Evolutionary conservation across 2,329 filamentous ascomycete genomes (phyloP), one percentile per base, ranked within the genome.

Genomic region (Aureobasidium sp.): DNA sequence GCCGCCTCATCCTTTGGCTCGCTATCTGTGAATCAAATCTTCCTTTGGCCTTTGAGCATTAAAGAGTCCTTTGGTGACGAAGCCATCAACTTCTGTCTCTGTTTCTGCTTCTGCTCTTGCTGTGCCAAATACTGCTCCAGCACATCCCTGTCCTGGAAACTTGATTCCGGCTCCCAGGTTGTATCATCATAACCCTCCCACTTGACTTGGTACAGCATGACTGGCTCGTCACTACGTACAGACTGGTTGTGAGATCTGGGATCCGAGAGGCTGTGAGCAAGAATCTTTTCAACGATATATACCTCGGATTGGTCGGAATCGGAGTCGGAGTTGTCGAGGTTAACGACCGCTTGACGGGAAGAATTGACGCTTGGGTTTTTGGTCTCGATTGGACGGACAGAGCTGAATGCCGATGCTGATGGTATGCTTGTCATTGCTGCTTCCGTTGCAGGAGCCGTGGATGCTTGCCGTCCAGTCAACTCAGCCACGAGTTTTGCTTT

Each of bases 161-260:
- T 72, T 7, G 68, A 64, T 15, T 59, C 63, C 0, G 72, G 71
- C 64, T 74, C 71, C 72, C 72, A 74, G 0, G 70, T 71, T 9
- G 65, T 64, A 17, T 71, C 69, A 3, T 67, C 63, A 36, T 61
- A 70, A 3, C 71, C 70, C 58, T 68, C 68, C 71, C 71, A 73
- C 57, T 72, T 72, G 31, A 71, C 70, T 27, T 69, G 66, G 58
- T 72, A 73, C 1, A 73, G 63, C 69, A 70, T 70, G 2, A 69
- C 66, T 15, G 67, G 65, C 49, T 67, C 62, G 27, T 65, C 67
- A 3, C 70, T 70, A 11, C 67, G 59, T 5, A 66, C 64, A 2
- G 62, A 27, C 8, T 20, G 42, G 17, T 67, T 64, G 57, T 73
- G 71, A 7, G 68, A 70, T 14, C 61, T 62, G 5, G 71, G 70